Percentiles rank a stretch among this genome's conserved stretches.
Evolutionary conservation across 179 eudicot genomes (phyloP).

Genomic region (Drosera spatulata): DNA sequence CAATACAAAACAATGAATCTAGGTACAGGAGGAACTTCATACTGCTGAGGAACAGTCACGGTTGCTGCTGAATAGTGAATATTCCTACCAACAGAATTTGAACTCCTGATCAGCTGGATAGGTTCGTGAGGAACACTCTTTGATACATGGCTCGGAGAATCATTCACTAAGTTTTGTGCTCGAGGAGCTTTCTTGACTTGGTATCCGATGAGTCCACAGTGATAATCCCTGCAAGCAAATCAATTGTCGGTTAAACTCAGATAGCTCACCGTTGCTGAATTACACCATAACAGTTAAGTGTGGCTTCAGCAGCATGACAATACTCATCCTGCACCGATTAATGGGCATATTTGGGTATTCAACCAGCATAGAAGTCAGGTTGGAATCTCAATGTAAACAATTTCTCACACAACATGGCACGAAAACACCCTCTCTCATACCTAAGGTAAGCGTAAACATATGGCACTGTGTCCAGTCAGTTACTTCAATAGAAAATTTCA

Average conservation of each 20-base stretch:
- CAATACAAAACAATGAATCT: constrained; percentile 7
- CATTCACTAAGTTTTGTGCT: constrained; percentile 15
- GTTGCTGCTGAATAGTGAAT: neutral
- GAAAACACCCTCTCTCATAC: too few relatives aligned
- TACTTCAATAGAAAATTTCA: too few relatives aligned
- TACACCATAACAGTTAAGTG: neutral
- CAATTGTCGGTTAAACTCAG: constrained; percentile 9
- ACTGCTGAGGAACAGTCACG: neutral
- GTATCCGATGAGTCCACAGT: constrained; percentile 86
- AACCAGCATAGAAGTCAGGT: too few relatives aligned
- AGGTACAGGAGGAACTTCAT: neutral
- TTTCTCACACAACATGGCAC: too few relatives aligned
- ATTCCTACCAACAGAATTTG: constrained; percentile 3
- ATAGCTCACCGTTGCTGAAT: neutral
- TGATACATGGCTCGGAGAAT: constrained; percentile 17
- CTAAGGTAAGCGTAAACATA: too few relatives aligned
- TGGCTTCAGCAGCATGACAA: neutral
- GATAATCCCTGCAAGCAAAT: constrained; percentile 59
- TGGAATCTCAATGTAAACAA: too few relatives aligned
- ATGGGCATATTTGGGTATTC: neutral
- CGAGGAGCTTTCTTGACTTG: constrained; percentile 29
- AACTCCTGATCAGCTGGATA: constrained; percentile 15
- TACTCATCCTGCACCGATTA: neutral
- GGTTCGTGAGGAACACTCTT: constrained; percentile 20
- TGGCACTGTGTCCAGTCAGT: too few relatives aligned